Base-by-base conservation (phyloP, 2,329 filamentous ascomycete species). In the Calonectria fujianensis region DNA sequence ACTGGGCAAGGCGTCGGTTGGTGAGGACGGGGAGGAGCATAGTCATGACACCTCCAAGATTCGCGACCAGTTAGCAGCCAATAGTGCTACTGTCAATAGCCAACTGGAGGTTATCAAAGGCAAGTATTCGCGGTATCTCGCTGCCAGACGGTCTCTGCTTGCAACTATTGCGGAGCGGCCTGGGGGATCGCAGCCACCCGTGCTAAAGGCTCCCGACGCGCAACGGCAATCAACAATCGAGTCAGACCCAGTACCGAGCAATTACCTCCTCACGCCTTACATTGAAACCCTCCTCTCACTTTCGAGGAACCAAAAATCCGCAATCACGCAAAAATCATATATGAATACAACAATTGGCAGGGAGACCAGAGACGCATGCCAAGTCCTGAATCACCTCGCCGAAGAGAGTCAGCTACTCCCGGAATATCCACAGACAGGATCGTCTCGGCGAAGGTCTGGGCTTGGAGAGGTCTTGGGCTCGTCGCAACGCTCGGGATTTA, bases 321-420 rank as follows among this genome's bases (percentile, higher is more conserved):
- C 89, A 32, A 90, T 92, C 57, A 84, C 89, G 39, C 90, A 93
- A 76, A 93, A 92, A 77, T 87, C 91, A 0, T 88, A 93, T 80
- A 84, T 92, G 63, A 90, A 88, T 73, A 81, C 86, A 20, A 82
- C 85, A 20, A 83, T 94, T 16, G 82, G 86, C 27, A 89, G 87
- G 75, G 88, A 92, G 76, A 85, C 86, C 29, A 89, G 89, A 74
- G 88, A 91, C 14, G 86, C 87, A 18, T 85, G 85, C 68, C 88
- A 90, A 80, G 81, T 84, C 2, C 84, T 93, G 10, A 87, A 88
- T 64, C 90, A 88, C 72, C 84, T 93, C 3, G 87, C 89, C 14
- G 89, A 93, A 64, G 91, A 93, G 80, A 93, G 92, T 78, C 91
- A 92, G 76, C 84, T 94, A 20, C 86, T 94, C 16, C 89, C 88